Evolutionary conservation across 305 asterid genomes (phyloP).

Genomic region (Solanum hybrid): DNA sequence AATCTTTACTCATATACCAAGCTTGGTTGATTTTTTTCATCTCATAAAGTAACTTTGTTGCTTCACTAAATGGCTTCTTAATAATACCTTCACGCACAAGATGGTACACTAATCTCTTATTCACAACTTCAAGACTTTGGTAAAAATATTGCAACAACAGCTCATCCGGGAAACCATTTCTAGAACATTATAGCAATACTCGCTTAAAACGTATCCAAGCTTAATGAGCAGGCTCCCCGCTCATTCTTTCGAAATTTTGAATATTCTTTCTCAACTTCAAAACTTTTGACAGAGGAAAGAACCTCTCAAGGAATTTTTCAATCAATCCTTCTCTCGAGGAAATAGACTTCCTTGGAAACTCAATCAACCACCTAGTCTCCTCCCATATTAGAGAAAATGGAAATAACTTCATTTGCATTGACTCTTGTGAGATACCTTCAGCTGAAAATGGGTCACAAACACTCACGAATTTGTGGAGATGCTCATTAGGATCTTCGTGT

Average conservation of each 20-base stretch:
- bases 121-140: neutral
- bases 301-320: neutral
- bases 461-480: too few relatives aligned
- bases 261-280: neutral
- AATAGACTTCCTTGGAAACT: neutral
- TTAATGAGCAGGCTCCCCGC: neutral
- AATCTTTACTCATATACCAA: neutral
- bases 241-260: neutral
- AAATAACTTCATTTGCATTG: neutral
- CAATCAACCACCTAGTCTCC: neutral
- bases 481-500: neutral
- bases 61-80: neutral
- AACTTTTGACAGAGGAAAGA: neutral
- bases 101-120: neutral
- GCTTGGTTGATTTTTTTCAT: neutral
- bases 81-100: neutral
- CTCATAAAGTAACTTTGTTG: neutral
- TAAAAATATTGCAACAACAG: neutral
- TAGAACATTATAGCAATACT: neutral
- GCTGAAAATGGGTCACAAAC: neutral
- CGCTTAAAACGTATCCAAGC: neutral
- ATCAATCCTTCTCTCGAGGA: neutral
- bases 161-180: neutral
- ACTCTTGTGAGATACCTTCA: neutral
- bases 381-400: neutral